Evolutionary conservation across 495 filamentous ascomycete genomes (phyloP), one percentile per base, ranked within the genome.

Genomic region (Beverwykella pulmonaria): DNA sequence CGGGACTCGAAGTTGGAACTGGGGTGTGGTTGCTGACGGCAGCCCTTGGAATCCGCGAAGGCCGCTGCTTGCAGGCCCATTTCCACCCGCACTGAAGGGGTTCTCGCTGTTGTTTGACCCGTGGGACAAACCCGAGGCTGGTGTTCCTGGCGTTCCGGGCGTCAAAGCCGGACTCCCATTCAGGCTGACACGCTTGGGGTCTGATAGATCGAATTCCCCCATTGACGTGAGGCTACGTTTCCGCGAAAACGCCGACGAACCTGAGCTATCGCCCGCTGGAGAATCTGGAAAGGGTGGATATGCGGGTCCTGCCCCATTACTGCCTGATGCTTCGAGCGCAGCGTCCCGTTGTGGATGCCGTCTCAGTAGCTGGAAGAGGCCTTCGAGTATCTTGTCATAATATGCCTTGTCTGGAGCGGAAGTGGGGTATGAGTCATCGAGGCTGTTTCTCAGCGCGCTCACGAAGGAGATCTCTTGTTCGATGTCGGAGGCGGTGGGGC

Each of bases 151-250:
- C 8, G 55, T 65, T 9, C 54, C 53, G 23, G 61, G 60, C 5
- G 61, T 64, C 12, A 36, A 12, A 15, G 41, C 25, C 14, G 67
- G 67, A 26, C 67, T 65, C 8, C 58, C 23, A 30, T 63, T 69
- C 20, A 29, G 1, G 47, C 66, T 69, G 22, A 48, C 5, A 22
- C 66, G 66, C 53, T 69, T 69, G 22, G 59, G 36, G 17, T 53
- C 60, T 9, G 53, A 34, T 6, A 32, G 1, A 17, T 64, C 61
- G 15, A 36, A 1, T n/a, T 52, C 44, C 9, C 61, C 41, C 44
- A 69, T 14, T 48, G 64, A 54, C 27, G n/a, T 26, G 20, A 46
- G 32, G 41, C 66, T 61, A 22, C 65, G 57, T 50, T 59, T 62
- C 17, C 59, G 66, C 26, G 53, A 58, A 25, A 29, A 36, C 26